Conservation (phyloP, 1,139 yeast species). For the Diutina siamensis region DNA sequence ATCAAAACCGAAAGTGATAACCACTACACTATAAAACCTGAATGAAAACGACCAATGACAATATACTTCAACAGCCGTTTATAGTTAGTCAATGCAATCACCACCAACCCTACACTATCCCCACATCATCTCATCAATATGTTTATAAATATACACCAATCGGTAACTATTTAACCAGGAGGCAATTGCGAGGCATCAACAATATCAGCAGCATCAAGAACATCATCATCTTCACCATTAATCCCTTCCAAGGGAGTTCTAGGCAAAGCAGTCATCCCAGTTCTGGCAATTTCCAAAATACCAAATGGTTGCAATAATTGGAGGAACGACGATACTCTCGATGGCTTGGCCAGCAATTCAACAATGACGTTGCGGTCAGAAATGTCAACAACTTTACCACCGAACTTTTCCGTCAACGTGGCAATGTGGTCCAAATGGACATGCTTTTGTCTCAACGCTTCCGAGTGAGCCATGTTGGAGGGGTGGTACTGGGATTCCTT, state of each 20-base stretch:
- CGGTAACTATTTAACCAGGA: constrained; percentile 55
- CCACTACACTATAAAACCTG: constrained; percentile 37
- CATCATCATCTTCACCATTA: constrained; percentile 35
- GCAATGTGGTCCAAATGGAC: constrained; percentile 77
- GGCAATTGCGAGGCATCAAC: constrained; percentile 81
- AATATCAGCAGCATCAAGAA: constrained; percentile 53
- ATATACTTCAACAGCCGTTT: too few species aligned
- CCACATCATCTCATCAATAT: too few species aligned
- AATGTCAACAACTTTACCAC: constrained; percentile 86
- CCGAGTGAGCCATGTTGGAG: constrained; percentile 78
- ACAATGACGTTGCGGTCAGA: constrained; percentile 90
- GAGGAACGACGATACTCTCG: constrained; percentile 75
- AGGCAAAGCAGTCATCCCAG: constrained; percentile 98
- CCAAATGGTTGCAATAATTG: constrained; percentile 92
- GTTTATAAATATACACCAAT: background rate
- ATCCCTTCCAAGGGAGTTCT: constrained; percentile 69
- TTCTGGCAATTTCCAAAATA: constrained; percentile 87
- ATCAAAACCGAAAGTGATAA: constrained; percentile 42
- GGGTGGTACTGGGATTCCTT: constrained; percentile 66
- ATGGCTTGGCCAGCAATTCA: constrained; percentile 89
- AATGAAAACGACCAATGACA: too few species aligned
- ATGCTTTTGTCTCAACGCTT: constrained; percentile 90
- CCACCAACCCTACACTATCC: background rate
- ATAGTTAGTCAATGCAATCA: too few species aligned
- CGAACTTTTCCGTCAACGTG: constrained; percentile 72